A percentile compares a stretch with the other conserved stretches of the same genome.
These are phyloP conservation scores for Leishmania tarentolae DNA, from an alignment of 208 protist species.

Conservation along the genomic window DNA sequence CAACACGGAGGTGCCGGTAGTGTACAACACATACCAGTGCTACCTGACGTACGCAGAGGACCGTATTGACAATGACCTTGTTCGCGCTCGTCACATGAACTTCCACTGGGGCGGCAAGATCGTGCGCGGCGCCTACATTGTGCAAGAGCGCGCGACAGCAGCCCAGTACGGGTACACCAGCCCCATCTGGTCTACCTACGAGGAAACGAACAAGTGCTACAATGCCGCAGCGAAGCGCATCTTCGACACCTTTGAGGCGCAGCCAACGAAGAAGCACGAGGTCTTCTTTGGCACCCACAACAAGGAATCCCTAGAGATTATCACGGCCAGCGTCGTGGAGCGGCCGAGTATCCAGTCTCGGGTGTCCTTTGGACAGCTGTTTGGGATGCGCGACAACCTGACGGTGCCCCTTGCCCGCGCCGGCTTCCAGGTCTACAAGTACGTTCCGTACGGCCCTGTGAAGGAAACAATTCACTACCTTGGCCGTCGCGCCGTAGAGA, in stretches of 20 bases:
- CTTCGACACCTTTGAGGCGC: constrained; percentile 53
- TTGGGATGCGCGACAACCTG: constrained; percentile 97
- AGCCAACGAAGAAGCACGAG: constrained; percentile 64
- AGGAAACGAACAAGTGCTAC: constrained; percentile 94
- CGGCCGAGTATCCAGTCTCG: constrained; percentile 41
- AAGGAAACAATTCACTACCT: constrained; percentile 96
- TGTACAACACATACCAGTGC: constrained; percentile 98
- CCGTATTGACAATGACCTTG: constrained; percentile 89
- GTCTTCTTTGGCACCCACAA: constrained; percentile 95
- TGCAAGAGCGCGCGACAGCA: constrained; percentile 83
- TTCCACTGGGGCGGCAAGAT: constrained; percentile 95
- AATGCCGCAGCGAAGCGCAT: constrained; percentile 65
- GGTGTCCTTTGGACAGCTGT: constrained; percentile 94
- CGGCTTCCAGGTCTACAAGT: constrained; percentile 92
- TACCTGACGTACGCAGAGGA: constrained; percentile 94
- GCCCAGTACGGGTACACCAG: constrained; percentile 76
- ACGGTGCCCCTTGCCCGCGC: constrained; percentile 90
- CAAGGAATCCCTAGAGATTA: constrained; percentile 72
- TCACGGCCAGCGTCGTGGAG: constrained; percentile 72
- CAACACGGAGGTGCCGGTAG: constrained; percentile 90
- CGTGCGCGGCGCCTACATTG: constrained; percentile 97
- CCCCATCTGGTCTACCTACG: constrained; percentile 91
- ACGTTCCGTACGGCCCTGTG: constrained; percentile 97
- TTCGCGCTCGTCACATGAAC: constrained; percentile 66
- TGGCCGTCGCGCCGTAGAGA: constrained; percentile 95